Percentiles rank a stretch among this genome's conserved stretches.
Evolutionary conservation across 805 yeast genomes (phyloP).

Genomic region (Wickerhamomyces sydowiorum): DNA sequence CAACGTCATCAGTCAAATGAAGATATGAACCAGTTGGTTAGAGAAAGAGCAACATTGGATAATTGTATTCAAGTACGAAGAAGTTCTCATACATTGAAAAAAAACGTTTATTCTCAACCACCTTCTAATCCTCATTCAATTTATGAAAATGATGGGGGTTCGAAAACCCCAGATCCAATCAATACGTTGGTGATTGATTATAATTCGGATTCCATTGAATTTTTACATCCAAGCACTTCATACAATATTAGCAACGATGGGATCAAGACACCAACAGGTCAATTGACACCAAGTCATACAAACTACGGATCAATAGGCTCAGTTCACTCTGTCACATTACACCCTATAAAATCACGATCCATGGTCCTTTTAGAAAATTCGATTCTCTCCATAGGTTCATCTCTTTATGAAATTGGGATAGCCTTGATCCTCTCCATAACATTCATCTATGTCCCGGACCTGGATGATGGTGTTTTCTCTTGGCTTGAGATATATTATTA

Average conservation of each 20-base stretch:
- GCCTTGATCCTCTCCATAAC: conserved; percentile 30
- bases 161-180: conserved; percentile 1
- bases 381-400: conserved; percentile 8
- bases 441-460: conserved; percentile 34
- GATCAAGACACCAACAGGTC: not conserved
- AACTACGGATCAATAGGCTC: not conserved
- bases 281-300: conserved; percentile 10
- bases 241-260: conserved; percentile 4
- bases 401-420: conserved; percentile 26
- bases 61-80: conserved; percentile 31
- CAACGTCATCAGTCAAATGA: conserved; percentile 2
- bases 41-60: conserved; percentile 28
- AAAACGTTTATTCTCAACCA: conserved; percentile 3
- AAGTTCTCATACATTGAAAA: conserved; percentile 14
- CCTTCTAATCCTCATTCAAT: not conserved
- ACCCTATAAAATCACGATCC: no score
- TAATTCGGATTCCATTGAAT: conserved; percentile 10
- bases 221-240: conserved; percentile 3
- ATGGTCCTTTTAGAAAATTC: not conserved
- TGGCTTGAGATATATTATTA: conserved; percentile 28
- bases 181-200: conserved; percentile 5
- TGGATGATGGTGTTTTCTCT: conserved; percentile 25
- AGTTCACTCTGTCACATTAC: not conserved
- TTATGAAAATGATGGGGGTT: not conserved
- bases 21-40: conserved; percentile 15